These are phyloP conservation scores for Rhododendron ferrugineum DNA, from an alignment of 148 eudicot species.

Conservation along the genomic window DNA sequence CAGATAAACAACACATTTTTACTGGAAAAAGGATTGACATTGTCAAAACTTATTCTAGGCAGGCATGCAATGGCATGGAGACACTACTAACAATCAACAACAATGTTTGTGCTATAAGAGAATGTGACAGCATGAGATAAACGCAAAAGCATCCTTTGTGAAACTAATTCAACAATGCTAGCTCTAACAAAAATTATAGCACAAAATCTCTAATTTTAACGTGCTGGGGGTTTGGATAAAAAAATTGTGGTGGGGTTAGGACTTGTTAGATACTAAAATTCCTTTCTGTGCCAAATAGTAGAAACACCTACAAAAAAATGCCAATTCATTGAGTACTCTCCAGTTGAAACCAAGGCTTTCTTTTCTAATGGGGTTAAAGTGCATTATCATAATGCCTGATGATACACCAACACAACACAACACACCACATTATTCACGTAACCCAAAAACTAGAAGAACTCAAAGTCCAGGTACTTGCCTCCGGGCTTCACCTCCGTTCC, in stretches of 20 bases:
- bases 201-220: neutral
- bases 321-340: neutral
- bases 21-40: neutral
- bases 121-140: neutral
- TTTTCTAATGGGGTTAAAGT: constrained; percentile 1
- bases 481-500: constrained; percentile 39
- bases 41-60: neutral
- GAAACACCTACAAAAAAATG: neutral
- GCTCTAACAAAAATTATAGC: neutral
- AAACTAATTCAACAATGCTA: constrained; percentile 2
- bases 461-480: constrained; percentile 61
- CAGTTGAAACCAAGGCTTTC: constrained; percentile 3
- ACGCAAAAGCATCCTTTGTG: neutral
- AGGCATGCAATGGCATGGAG: neutral
- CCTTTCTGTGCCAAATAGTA: neutral
- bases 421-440: constrained; percentile 5
- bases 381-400: constrained; percentile 9
- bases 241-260: neutral
- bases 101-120: neutral
- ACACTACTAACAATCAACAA: neutral
- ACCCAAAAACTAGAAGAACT: constrained; percentile 42
- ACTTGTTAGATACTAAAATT: neutral
- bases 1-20: neutral
- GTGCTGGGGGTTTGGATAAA: neutral
- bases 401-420: constrained; percentile 6